Conservation (phyloP, 2,329 filamentous ascomycete species). For the Fusarium drepaniforme region DNA sequence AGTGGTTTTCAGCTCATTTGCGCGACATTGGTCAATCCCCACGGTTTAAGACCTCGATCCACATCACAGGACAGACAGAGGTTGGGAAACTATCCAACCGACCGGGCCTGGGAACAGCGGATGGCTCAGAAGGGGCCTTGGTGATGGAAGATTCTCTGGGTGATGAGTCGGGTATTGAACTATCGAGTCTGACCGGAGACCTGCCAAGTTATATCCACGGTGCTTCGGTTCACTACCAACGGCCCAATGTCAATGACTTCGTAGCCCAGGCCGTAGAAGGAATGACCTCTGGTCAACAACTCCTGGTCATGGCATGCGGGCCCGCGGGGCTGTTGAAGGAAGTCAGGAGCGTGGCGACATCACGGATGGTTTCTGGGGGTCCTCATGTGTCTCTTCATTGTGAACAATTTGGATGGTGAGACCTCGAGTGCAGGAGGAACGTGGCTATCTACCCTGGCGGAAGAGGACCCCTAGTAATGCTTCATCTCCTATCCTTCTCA, state of each 20-base stretch:
- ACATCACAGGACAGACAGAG: neutral
- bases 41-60: neutral
- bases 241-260: neutral
- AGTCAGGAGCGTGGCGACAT: neutral
- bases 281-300: neutral
- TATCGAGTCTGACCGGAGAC: neutral
- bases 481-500: neutral
- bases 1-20: neutral
- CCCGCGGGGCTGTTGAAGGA: neutral
- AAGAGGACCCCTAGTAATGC: neutral
- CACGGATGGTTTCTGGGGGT: neutral
- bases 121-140: neutral
- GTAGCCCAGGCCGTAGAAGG: neutral
- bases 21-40: neutral
- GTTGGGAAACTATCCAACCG: neutral
- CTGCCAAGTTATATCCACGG: neutral
- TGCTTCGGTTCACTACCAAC: neutral
- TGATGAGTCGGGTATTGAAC: neutral
- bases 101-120: neutral
- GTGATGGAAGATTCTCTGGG: neutral
- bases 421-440: neutral
- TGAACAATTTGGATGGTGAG: neutral
- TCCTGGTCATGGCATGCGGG: neutral
- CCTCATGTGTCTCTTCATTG: neutral
- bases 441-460: neutral